A percentile compares a stretch with the other conserved stretches of the same genome.
phyloP scores from a whole-genome alignment of 768 basidiomycete genomes.

The Trametes cingulata region DNA sequence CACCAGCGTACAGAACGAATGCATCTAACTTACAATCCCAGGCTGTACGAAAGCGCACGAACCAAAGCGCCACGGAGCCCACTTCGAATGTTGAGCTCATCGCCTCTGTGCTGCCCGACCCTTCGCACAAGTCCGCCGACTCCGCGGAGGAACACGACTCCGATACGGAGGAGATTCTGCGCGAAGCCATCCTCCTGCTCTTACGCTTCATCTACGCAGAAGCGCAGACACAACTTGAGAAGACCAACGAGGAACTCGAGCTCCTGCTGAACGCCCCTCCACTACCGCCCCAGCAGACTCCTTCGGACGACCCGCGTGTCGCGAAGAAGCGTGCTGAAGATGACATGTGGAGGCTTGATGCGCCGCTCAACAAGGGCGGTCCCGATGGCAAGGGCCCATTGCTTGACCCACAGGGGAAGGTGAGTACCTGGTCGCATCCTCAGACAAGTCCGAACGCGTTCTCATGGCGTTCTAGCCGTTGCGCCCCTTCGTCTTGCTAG shows the following conservation, averaged over 20 bases:
- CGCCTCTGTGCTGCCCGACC: constrained; percentile 54
- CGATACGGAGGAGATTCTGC: constrained; percentile 63
- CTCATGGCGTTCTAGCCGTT: constrained; percentile 57
- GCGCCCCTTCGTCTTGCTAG: constrained; percentile 90
- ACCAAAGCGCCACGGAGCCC: constrained; percentile 37
- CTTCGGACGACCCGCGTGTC: constrained; percentile 39
- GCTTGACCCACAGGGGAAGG: constrained; percentile 77
- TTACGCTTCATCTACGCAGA: constrained; percentile 73
- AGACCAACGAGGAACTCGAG: constrained; percentile 69
- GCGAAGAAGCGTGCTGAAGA: constrained; percentile 46
- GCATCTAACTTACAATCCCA: constrained; percentile 25
- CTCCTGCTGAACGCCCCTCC: constrained; percentile 61
- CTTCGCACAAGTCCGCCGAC: constrained; percentile 19
- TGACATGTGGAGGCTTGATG: constrained; percentile 75
- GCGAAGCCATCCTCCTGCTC: constrained; percentile 68
- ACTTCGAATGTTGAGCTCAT: constrained; percentile 64
- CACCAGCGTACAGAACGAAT: background rate
- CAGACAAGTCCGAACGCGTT: background rate
- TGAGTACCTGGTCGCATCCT: constrained; percentile 33
- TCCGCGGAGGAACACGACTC: constrained; percentile 52
- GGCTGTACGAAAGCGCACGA: constrained; percentile 56
- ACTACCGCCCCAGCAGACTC: constrained; percentile 31
- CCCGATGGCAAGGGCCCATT: constrained; percentile 59
- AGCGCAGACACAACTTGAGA: constrained; percentile 65
- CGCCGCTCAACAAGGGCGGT: constrained; percentile 36